Evolutionary conservation across 2,329 filamentous ascomycete species (phyloP).

Genomic region (Penicillium sp.): DNA sequence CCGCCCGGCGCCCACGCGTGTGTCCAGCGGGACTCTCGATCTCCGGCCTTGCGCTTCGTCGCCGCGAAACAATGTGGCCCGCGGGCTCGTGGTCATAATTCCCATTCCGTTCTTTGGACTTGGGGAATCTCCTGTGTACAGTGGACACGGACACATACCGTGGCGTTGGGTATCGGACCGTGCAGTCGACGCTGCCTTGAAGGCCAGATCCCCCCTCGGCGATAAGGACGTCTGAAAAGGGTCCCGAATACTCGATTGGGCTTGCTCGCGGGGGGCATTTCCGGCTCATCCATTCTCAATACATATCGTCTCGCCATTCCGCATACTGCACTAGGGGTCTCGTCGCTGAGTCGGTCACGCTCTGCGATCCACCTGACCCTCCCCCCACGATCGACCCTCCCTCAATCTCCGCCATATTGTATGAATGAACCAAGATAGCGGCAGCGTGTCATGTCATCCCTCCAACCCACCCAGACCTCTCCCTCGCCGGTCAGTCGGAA

Average conservation of each 20-base stretch:
- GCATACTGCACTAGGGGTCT: slow-evolving; percentile 8
- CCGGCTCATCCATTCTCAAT: slow-evolving; percentile 9
- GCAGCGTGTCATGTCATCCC: slow-evolving; percentile 46
- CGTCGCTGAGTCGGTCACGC: neutral
- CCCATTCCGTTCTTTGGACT: slow-evolving; percentile 18
- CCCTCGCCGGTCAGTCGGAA: slow-evolving; percentile 43
- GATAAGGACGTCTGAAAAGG: slow-evolving; percentile 7
- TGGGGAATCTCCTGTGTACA: slow-evolving; percentile 14
- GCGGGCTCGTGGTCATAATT: slow-evolving; percentile 23
- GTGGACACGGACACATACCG: slow-evolving; percentile 19
- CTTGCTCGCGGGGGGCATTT: slow-evolving; percentile 9
- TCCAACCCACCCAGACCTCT: slow-evolving; percentile 36
- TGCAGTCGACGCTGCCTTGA: slow-evolving; percentile 7
- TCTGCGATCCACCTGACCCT: slow-evolving; percentile 5
- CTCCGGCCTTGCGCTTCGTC: slow-evolving; percentile 14
- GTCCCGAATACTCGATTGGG: slow-evolving; percentile 8
- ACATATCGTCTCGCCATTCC: slow-evolving; percentile 6
- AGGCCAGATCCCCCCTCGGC: slow-evolving; percentile 10
- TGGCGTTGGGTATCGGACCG: slow-evolving; percentile 21
- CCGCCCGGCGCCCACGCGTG: neutral
- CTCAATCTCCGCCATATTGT: slow-evolving; percentile 25
- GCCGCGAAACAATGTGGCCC: slow-evolving; percentile 27
- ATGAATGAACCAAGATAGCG: slow-evolving; percentile 37
- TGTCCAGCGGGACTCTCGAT: slow-evolving; percentile 6
- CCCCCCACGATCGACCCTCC: slow-evolving; percentile 13